A percentile compares a stretch with the other conserved stretches of the same genome.
phyloP scores from a whole-genome alignment of 2,329 filamentous ascomycete species.

The Aspergillus ochraceus region DNA sequence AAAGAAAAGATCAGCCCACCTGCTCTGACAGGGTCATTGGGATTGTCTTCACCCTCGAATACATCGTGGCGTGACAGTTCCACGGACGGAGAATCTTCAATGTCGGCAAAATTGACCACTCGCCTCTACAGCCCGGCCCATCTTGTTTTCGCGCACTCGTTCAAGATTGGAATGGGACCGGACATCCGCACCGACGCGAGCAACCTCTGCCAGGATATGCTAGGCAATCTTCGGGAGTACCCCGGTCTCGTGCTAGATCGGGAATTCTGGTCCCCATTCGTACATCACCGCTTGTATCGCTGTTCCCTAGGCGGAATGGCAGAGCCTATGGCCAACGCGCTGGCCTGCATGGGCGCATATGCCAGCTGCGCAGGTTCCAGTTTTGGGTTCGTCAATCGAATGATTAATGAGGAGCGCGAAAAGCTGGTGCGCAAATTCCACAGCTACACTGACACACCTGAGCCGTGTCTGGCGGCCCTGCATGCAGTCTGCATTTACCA shows the following conservation, averaged over 20 bases:
- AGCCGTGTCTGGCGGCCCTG: conserved; percentile 16
- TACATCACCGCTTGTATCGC: conserved; percentile 16
- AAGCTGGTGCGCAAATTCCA: conserved; percentile 14
- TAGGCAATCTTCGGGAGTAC: conserved; percentile 12
- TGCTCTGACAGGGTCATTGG: neutral
- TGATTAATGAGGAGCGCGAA: conserved; percentile 15
- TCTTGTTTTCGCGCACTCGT: conserved; percentile 9
- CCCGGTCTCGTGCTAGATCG: conserved; percentile 13
- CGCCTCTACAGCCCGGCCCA: conserved; percentile 3
- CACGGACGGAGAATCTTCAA: neutral
- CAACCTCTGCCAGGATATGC: conserved; percentile 10
- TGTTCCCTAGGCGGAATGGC: conserved; percentile 14
- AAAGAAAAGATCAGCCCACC: neutral
- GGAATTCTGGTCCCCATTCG: conserved; percentile 17
- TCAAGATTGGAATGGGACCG: conserved; percentile 1
- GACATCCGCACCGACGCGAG: neutral
- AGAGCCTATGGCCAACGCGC: conserved; percentile 14
- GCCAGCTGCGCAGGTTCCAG: conserved; percentile 11
- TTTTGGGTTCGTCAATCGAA: conserved; percentile 12
- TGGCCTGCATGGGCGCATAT: conserved; percentile 14
- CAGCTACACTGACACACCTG: conserved; percentile 7
- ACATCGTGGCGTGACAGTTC: neutral
- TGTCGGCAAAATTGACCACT: neutral
- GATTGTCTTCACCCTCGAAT: neutral
- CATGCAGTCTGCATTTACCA: conserved; percentile 20